A percentile compares a stretch with the other conserved stretches of the same genome.
These are phyloP conservation scores for Xylariales sp. DNA, from an alignment of 2,329 filamentous ascomycete genomes.

Conservation along the genomic window DNA sequence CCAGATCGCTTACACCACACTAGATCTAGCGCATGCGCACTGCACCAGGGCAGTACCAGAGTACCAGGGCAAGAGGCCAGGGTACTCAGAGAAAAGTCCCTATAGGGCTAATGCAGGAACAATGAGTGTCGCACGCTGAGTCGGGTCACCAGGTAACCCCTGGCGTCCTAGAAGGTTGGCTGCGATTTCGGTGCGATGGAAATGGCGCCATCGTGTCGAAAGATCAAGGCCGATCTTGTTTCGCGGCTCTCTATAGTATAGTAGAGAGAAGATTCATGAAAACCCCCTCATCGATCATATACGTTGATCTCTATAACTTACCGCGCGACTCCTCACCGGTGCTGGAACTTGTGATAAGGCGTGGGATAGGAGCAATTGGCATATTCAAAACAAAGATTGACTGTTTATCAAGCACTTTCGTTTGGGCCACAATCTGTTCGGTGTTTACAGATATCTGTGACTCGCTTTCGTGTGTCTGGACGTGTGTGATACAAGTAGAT, in stretches of 20 bases:
- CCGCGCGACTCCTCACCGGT: neutral
- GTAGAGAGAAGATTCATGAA: neutral
- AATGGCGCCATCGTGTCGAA: slow-evolving; percentile 19
- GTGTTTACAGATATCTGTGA: neutral
- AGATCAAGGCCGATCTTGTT: slow-evolving; percentile 13
- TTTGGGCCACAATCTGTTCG: slow-evolving; percentile 10
- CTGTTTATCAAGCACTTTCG: slow-evolving; percentile 20
- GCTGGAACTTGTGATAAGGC: neutral
- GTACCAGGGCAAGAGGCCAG: too few relatives aligned
- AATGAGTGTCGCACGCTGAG: slow-evolving; percentile 19
- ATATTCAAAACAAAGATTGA: slow-evolving; percentile 28
- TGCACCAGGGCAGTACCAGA: too few relatives aligned
- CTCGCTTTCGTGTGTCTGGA: slow-evolving; percentile 8
- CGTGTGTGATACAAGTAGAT: slow-evolving; percentile 31
- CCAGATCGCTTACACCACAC: neutral
- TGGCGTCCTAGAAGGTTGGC: slow-evolving; percentile 6
- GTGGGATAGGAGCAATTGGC: neutral
- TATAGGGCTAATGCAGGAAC: slow-evolving; percentile 35
- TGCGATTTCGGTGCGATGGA: neutral
- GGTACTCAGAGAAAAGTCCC: neutral
- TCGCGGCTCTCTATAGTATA: slow-evolving; percentile 2
- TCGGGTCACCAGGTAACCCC: slow-evolving; percentile 4
- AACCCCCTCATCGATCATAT: slow-evolving; percentile 9
- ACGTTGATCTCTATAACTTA: slow-evolving; percentile 9
- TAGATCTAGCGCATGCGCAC: too few relatives aligned